Conservation (phyloP, 352 stramenopile species). For the Phytophthora fragariae region DNA sequence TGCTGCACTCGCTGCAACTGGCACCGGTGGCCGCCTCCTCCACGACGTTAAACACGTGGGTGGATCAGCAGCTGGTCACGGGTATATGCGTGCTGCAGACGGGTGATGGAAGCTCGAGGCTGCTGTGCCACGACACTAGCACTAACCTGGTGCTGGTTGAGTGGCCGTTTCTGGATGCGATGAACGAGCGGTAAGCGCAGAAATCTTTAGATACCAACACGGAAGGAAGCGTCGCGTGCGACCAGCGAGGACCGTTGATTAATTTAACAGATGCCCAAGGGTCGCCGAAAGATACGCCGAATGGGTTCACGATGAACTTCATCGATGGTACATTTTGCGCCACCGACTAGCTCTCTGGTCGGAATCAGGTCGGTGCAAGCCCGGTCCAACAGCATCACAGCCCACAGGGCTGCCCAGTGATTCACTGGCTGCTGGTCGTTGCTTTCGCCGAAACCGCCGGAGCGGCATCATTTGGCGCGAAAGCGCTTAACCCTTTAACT, state of each 20-base stretch:
- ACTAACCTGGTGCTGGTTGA: constrained; percentile 41
- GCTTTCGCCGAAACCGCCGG: not conserved
- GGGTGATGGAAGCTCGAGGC: not conserved
- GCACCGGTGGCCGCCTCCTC: not conserved
- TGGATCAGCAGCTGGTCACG: constrained; percentile 42
- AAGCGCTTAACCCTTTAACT: not conserved
- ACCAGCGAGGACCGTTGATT: constrained; percentile 3
- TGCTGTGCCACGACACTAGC: constrained; percentile 61
- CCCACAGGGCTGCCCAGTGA: too few relatives aligned
- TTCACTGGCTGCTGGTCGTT: not conserved
- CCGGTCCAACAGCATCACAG: too few relatives aligned
- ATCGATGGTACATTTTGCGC: constrained; percentile 4
- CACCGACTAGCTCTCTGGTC: constrained; percentile 7
- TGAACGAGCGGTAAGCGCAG: not conserved
- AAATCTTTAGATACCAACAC: not conserved
- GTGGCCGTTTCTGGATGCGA: constrained; percentile 59
- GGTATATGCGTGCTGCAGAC: constrained; percentile 34
- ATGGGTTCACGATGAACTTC: constrained; percentile 13
- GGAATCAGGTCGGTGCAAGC: constrained; percentile 5
- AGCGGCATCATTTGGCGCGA: not conserved
- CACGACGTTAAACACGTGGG: constrained; percentile 23
- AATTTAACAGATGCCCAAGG: not conserved
- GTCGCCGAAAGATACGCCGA: constrained; percentile 14
- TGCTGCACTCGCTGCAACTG: constrained; percentile 60
- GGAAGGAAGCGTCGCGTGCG: constrained; percentile 1